A percentile compares a stretch with the other conserved stretches of the same genome.
phyloP scores from a whole-genome alignment of 257 asterid genomes.

The Solanum ossicruentum region DNA sequence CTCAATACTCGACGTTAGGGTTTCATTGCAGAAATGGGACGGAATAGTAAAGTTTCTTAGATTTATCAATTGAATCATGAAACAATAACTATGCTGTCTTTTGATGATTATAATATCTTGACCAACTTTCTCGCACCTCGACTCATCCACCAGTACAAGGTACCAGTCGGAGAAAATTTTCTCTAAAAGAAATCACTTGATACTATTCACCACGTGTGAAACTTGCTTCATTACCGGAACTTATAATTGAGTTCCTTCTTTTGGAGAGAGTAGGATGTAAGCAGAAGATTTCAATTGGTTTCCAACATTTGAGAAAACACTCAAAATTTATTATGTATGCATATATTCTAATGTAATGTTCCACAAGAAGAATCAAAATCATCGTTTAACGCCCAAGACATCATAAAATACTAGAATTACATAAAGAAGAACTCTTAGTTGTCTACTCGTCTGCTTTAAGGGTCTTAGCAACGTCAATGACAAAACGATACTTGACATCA shows the following conservation, averaged over 20 bases:
- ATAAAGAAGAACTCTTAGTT: background rate
- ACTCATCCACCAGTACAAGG: background rate
- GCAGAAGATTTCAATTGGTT: background rate
- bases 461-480: slow-evolving; percentile 30
- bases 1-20: no score
- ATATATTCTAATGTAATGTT: background rate
- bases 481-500: slow-evolving; percentile 47
- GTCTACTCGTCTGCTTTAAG: slow-evolving; percentile 8
- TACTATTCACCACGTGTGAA: background rate
- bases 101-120: background rate
- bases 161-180: background rate
- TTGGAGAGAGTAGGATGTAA: background rate
- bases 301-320: background rate
- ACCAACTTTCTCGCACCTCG: background rate
- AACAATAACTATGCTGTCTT: background rate
- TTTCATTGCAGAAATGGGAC: no score
- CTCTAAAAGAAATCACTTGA: background rate
- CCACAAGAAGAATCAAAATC: background rate
- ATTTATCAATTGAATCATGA: no score
- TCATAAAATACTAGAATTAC: background rate
- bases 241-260: background rate
- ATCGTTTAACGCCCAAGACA: background rate
- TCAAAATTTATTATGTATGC: background rate
- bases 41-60: no score
- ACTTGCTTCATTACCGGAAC: background rate